Percentiles rank a stretch among this genome's conserved stretches.
phyloP scores from a whole-genome alignment of 202 grass and related monocot species.

The Carex arenaria region DNA sequence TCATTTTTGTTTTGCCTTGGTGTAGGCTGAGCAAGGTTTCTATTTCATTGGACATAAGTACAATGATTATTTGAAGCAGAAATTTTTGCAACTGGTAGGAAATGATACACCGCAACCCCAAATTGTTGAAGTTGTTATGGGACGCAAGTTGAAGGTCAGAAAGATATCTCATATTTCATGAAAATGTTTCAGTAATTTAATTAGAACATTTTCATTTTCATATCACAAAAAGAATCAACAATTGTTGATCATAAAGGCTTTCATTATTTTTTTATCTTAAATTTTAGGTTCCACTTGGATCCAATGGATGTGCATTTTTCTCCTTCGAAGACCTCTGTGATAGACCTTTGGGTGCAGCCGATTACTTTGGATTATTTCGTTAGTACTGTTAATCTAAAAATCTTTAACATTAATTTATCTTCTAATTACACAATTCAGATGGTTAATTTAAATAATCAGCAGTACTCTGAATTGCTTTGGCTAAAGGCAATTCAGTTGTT shows the following conservation, averaged over 20 bases:
- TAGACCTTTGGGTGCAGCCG: slow-evolving; percentile 86
- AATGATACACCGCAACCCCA: slow-evolving; percentile 48
- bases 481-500: background rate
- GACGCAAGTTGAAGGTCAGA: slow-evolving; percentile 64
- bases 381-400: slow-evolving; percentile 21
- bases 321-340: slow-evolving; percentile 84
- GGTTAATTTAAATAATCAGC: background rate
- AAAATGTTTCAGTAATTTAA: background rate
- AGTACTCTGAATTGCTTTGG: background rate
- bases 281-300: slow-evolving; percentile 62
- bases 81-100: slow-evolving; percentile 62
- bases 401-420: background rate
- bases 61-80: slow-evolving; percentile 57
- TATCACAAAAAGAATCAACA: background rate
- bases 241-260: background rate
- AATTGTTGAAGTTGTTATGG: slow-evolving; percentile 90
- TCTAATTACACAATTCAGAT: background rate
- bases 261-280: background rate
- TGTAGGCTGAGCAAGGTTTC: slow-evolving; percentile 81
- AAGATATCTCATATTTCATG: background rate
- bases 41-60: slow-evolving; percentile 59
- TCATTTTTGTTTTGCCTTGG: background rate
- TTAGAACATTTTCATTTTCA: background rate
- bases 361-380: slow-evolving; percentile 97
- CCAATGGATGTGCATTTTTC: slow-evolving; percentile 88